phyloP scores from a whole-genome alignment of 1,139 yeast genomes.

The Saccharomyces hybrid region DNA sequence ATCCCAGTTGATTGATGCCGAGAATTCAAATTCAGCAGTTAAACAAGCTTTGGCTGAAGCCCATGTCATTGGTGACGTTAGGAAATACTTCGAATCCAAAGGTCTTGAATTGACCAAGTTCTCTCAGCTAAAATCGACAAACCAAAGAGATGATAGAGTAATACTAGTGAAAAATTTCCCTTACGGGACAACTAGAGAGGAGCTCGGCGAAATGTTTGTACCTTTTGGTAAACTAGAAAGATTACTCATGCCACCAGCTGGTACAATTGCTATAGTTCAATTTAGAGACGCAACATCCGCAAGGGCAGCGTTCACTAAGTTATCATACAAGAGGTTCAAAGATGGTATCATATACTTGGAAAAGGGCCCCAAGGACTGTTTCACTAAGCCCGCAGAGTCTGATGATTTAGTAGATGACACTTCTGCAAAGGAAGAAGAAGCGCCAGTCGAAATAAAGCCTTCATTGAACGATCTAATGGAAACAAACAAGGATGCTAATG shows the following conservation, averaged over 20 bases:
- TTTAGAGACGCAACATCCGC: conserved; percentile 78
- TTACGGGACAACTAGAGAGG: conserved; percentile 72
- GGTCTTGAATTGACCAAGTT: conserved; percentile 81
- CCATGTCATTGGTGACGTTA: conserved; percentile 84
- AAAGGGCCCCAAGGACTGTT: conserved; percentile 84
- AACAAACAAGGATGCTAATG: conserved; percentile 20
- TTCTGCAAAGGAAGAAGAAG: conserved; percentile 26
- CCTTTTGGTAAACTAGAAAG: conserved; percentile 75
- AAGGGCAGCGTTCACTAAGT: conserved; percentile 78
- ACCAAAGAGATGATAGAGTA: conserved; percentile 73
- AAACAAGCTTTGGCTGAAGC: conserved; percentile 98
- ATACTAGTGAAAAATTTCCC: conserved; percentile 87
- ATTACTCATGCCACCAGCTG: conserved; percentile 90
- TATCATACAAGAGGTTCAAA: conserved; percentile 81
- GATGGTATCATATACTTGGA: conserved; percentile 82
- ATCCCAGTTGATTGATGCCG: conserved; percentile 78
- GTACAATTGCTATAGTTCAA: conserved; percentile 93
- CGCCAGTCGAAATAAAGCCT: conserved; percentile 38
- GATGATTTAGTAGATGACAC: conserved; percentile 28
- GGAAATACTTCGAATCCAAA: conserved; percentile 72
- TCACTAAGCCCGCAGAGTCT: conserved; percentile 47
- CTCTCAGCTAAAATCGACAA: conserved; percentile 35
- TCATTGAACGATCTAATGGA: conserved; percentile 40
- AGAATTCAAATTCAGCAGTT: conserved; percentile 81
- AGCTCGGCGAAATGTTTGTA: conserved; percentile 71